Percentiles rank a stretch among this genome's conserved stretches.
Evolutionary conservation across 1,139 yeast genomes (phyloP).

Genomic region (Chernovozyma sophiae-reginae): DNA sequence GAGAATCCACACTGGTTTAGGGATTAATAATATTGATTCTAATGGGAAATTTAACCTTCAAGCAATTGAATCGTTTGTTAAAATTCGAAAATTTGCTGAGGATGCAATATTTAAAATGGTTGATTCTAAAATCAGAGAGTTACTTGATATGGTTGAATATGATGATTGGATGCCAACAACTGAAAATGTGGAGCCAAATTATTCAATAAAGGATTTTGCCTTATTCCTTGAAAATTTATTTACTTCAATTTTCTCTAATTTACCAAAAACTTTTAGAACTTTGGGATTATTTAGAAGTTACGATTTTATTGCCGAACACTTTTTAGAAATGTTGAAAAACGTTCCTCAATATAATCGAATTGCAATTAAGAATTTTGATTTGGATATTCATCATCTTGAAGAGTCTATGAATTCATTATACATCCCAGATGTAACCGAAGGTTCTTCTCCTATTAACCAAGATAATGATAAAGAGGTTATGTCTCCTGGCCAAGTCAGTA

Average conservation of each 20-base stretch:
- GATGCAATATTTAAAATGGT: slow-evolving; percentile 75
- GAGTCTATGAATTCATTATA: slow-evolving; percentile 34
- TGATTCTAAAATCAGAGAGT: slow-evolving; percentile 72
- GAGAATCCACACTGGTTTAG: slow-evolving; percentile 51
- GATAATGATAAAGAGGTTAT: slow-evolving; percentile 12
- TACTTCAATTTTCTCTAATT: slow-evolving; percentile 76
- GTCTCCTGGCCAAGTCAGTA: not conserved
- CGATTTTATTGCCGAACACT: slow-evolving; percentile 75
- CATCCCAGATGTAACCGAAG: slow-evolving; percentile 10
- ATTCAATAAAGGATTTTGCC: slow-evolving; percentile 81
- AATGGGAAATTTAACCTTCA: slow-evolving; percentile 37
- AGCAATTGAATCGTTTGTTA: slow-evolving; percentile 49
- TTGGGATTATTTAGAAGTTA: slow-evolving; percentile 80
- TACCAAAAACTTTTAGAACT: slow-evolving; percentile 76
- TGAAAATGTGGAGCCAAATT: slow-evolving; percentile 60
- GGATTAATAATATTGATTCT: slow-evolving; percentile 38
- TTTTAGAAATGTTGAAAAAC: slow-evolving; percentile 56
- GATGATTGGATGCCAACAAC: slow-evolving; percentile 62
- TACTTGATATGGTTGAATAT: slow-evolving; percentile 81
- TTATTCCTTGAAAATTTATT: slow-evolving; percentile 82
- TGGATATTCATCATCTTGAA: slow-evolving; percentile 41
- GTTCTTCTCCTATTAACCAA: slow-evolving; percentile 3
- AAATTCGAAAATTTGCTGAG: slow-evolving; percentile 73
- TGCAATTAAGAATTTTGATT: slow-evolving; percentile 42
- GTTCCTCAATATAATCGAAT: slow-evolving; percentile 38